phyloP scores from a whole-genome alignment of 2,329 filamentous ascomycete genomes.

The Beauveria varroae region DNA sequence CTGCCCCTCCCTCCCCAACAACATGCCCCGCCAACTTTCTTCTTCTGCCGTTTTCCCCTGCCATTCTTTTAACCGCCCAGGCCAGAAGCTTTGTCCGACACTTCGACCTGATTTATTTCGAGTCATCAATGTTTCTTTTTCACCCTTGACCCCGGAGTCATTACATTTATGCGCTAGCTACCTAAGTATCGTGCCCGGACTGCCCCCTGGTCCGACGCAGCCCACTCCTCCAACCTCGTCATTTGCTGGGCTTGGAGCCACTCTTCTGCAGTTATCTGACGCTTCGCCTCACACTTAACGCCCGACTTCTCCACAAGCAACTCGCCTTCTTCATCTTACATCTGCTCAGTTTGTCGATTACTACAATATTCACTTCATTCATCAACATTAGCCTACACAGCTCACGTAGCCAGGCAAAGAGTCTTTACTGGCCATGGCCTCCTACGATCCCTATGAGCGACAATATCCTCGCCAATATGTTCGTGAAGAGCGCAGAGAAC shows the following conservation, averaged over 20 bases:
- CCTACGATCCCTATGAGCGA: conserved; percentile 49
- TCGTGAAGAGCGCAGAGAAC: conserved; percentile 45
- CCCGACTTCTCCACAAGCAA: conserved; percentile 4
- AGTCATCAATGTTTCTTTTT: not conserved
- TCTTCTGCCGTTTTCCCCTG: not conserved
- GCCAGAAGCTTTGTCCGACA: not conserved
- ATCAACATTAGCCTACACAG: conserved; percentile 25
- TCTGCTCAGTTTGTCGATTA: conserved; percentile 5
- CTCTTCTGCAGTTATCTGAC: conserved; percentile 6
- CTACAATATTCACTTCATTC: not conserved
- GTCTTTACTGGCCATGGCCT: conserved; percentile 25
- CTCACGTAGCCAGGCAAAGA: not conserved
- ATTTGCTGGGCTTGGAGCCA: conserved; percentile 5
- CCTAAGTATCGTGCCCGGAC: not conserved
- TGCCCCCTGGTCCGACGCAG: not conserved
- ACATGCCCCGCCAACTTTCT: conserved; percentile 1
- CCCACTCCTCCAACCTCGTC: conserved; percentile 1
- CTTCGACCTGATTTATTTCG: not conserved
- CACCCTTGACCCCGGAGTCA: not conserved
- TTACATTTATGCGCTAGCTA: not conserved
- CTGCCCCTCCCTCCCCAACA: conserved; percentile 7
- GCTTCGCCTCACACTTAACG: conserved; percentile 9
- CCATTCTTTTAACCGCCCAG: not conserved
- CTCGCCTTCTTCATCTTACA: not conserved
- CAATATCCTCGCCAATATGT: conserved; percentile 45